Evolutionary conservation across 768 basidiomycete genomes (phyloP).

Genomic region (Tulasnella sp.): DNA sequence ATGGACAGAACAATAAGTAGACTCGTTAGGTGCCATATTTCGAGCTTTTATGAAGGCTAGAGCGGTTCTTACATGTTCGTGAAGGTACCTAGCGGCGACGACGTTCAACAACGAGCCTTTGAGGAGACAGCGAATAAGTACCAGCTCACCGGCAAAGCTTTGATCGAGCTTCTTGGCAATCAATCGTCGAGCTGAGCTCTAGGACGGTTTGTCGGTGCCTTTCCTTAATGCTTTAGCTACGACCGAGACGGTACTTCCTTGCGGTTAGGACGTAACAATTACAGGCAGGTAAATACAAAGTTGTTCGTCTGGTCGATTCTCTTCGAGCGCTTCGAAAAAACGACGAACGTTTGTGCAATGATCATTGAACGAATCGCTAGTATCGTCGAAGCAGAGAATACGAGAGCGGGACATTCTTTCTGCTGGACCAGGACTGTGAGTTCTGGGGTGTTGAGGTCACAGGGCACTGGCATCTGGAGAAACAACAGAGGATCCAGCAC

Average conservation of each 20-base stretch:
- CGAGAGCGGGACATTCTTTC: slow-evolving; percentile 45
- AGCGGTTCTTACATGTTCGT: slow-evolving; percentile 53
- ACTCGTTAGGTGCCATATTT: background rate
- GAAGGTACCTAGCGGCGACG: slow-evolving; percentile 58
- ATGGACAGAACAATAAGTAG: background rate
- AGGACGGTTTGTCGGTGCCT: slow-evolving; percentile 53
- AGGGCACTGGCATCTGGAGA: no score
- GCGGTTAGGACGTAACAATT: slow-evolving; percentile 5
- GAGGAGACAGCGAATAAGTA: background rate
- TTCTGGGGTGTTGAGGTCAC: no score
- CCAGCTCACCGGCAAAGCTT: slow-evolving; percentile 67
- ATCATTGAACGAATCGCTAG: slow-evolving; percentile 45
- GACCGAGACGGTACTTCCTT: background rate
- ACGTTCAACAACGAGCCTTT: slow-evolving; percentile 20
- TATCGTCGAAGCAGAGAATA: slow-evolving; percentile 71
- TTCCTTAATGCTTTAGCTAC: slow-evolving; percentile 43
- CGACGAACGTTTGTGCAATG: slow-evolving; percentile 69
- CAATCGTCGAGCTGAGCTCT: slow-evolving; percentile 60
- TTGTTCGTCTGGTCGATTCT: slow-evolving; percentile 58
- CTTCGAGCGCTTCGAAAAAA: slow-evolving; percentile 68
- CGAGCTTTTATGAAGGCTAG: background rate
- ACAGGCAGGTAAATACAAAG: slow-evolving; percentile 71
- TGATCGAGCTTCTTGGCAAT: slow-evolving; percentile 64
- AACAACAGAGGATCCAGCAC: no score
- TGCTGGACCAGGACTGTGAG: no score